Evolutionary conservation across 441 rosid genomes (phyloP), one percentile per base, ranked within the genome.

Genomic region (Breynia disticha): DNA sequence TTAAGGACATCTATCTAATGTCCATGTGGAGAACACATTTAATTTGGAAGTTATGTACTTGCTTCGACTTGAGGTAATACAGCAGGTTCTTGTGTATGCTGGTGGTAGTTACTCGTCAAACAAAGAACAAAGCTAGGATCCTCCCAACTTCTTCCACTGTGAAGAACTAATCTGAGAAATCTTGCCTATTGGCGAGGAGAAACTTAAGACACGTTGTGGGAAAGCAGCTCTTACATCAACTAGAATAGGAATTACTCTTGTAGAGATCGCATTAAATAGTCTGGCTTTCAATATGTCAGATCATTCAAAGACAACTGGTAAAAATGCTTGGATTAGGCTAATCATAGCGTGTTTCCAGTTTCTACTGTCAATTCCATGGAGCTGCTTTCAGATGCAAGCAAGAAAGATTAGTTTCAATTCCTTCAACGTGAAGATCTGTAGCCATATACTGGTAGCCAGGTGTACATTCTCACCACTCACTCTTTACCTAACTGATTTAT

Each of bases 341-440:
- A 70, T 63, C 11, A 46, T 22, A 19, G 77, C 70, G 63, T 74
- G 72, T 28, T 28, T 28, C 3, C n/a, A 11, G 69, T 54, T 7
- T 61, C 75, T 6, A 52, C 67, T 8, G 7, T 53, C 3, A 70
- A 72, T 71, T 66, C 75, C 15, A 63, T 71, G 20, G 79, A 76
- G 75, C 64, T 82, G 50, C 76, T 82, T 21, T 76, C 83, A 19
- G 80, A 82, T 69, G 86, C 83, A 60, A 74, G 89, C 78, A 67
- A 74, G 82, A 55, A 49, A 47, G 19, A 7, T 39, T 28, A 4
- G 11, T 17, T 57, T 11, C 19, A 39, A 19, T 20, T 43, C 12
- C 20, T 19, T 55, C n/a, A 28, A 2, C 35, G 35, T 28, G 35
- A 28, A 4, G 35, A 28, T 28, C 35, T 3, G 2, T 9, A 3